phyloP scores from a whole-genome alignment of 2,329 filamentous ascomycete genomes.

The Claviceps fusiformis region DNA sequence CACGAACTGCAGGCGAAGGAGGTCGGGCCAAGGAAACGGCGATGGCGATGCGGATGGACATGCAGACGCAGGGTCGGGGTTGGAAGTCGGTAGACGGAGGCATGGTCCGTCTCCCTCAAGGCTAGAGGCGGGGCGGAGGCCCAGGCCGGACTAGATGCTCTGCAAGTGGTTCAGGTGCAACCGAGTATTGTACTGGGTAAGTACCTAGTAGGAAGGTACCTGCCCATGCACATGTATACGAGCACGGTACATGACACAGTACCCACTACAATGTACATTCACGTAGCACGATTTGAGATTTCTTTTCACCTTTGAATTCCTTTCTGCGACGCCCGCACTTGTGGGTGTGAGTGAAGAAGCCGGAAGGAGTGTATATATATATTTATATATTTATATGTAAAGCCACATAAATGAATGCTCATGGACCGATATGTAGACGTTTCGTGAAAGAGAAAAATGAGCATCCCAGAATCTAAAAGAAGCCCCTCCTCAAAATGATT shows the following conservation, averaged over 20 bases:
- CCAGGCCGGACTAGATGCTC: neutral
- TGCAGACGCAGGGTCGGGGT: neutral
- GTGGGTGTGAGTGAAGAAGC: neutral
- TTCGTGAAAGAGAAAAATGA: neutral
- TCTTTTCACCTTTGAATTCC: neutral
- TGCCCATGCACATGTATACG: neutral
- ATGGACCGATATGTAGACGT: neutral
- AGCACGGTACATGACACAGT: neutral
- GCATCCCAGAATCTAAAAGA: too few relatives aligned
- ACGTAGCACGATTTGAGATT: too few relatives aligned
- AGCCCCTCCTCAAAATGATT: neutral
- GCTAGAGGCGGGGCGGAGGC: neutral
- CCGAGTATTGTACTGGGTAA: too few relatives aligned
- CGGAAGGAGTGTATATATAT: too few relatives aligned
- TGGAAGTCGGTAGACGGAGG: constrained; percentile 7
- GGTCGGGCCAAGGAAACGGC: neutral
- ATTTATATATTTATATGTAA: too few relatives aligned
- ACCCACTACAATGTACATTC: neutral
- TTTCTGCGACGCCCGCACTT: neutral
- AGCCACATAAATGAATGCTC: neutral
- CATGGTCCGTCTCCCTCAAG: neutral
- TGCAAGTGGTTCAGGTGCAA: neutral
- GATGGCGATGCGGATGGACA: neutral
- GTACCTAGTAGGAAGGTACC: too few relatives aligned
- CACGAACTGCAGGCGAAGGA: neutral